Base-by-base conservation (phyloP, 169 alveolate genomes). In the Cryptosporidium viatorum region DNA sequence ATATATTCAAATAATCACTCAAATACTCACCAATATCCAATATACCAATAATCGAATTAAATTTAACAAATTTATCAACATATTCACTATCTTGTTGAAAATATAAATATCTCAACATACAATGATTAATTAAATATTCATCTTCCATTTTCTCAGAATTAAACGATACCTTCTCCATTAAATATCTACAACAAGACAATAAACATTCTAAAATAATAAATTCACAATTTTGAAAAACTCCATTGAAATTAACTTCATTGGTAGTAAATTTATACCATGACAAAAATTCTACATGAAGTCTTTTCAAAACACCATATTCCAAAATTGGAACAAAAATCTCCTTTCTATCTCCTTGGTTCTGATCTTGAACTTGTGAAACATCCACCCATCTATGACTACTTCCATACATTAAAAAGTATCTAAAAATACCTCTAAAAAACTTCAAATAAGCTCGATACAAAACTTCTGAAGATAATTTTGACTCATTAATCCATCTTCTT, bases 321-420 rank as follows among this genome's bases (percentile, higher is more conserved):
- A 80, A 9, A 41, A 80, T 80, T 8, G 89, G 69, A 60, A 62
- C 89, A 9, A 65, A 80, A 37, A 65, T 58, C 55, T 35, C 12
- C 55, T 26, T 52, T n/a, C 59, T 52, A 23, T 31, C 39, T 6
- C 10, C 23, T 0, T 21, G 35, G n/a, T 58, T 33, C 3, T 43
- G 37, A 39, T 45, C 39, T 21, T 26, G 41, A 21, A n/a, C 26
- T 14, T n/a, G 12, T 3, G 52, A n/a, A 16, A 14, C n/a, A 39
- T 31, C 23, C 4, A 69, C 89, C 74, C 59, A 80, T 39, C 48
- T 35, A n/a, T 59, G 23, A n/a, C 33, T 80, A n/a, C 80, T 80
- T 43, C 89, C 89, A 62, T 60, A 80, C 29, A 65, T 29, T 7
- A 80, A 80, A 41, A 45, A 80, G 35, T 62, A 80, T 7, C 89